Evolutionary conservation across 176 grass and related monocot genomes (phyloP), one percentile per base, ranked within the genome.

Genomic region (Secale cereale): DNA sequence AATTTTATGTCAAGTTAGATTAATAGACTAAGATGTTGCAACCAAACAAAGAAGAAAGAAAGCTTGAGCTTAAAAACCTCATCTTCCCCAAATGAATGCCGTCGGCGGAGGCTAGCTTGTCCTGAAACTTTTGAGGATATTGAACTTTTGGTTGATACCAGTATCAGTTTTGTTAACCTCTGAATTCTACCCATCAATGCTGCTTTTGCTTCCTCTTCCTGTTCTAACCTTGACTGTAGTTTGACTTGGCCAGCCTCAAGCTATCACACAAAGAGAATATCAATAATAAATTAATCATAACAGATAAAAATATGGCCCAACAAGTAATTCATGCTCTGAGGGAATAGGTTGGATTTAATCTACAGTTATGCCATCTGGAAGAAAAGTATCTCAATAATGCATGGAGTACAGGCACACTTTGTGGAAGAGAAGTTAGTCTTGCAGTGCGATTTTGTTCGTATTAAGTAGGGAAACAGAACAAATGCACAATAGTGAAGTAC

Each of bases 141-240:
- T 10, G 88, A 92, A 82, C 88, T 99, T 88, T 99, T 99, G 19
- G 97, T 99, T 74, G 97, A 99, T 80, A 99, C 97, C 76, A 99
- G 75, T 80, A 99, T 99, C 70, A 99, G 65, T 85, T 99, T 99
- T 40, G 97, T 99, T 84, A 99, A 77, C 30, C 97, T 89, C 74
- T 99, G 97, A 89, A 99, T 99, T 70, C 94, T 85, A 89, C 93
- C 88, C 97, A 99, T 96, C 68, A 99, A 76, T 78, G 97, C 97
- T 76, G 94, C 90, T 96, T 99, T 99, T 91, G 97, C 97, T 87
- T 99, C 97, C 73, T 99, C 97, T 86, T 99, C 97, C 86, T 99
- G 88, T 84, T 99, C 97, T 82, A 99, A 45, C 85, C 97, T 99
- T 39, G 97, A 99, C 37, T 94, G 97, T 15, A 99, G 87, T 89